Evolutionary conservation across 140 eudicot species (phyloP), one percentile per base, ranked within the genome.

Genomic region (Oenanthe javanica): DNA sequence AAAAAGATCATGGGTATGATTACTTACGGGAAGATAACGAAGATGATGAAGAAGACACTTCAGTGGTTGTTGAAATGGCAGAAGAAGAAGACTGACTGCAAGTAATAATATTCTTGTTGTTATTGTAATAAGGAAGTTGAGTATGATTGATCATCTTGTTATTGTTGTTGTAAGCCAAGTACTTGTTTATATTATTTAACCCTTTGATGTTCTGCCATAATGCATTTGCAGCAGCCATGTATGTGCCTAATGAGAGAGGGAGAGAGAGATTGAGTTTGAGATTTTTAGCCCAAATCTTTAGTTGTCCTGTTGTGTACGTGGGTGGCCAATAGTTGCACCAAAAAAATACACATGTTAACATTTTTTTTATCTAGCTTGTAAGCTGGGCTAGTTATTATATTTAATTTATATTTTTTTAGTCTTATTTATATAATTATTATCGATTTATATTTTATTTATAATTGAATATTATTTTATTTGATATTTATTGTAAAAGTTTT

Each of bases 171-270:
- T 8, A 61, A 61, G 36, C 14, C 36, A n/a, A 61, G 14, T 21
- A 61, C n/a, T 61, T 61, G 8, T 23, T 61, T 61, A 13, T 61
- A 9, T n/a, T 61, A 6, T 61, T 61, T 2, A 61, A 61, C 69
- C 36, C 69, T n/a, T 61, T 72, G 1, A 45, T 72, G 77, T 46
- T 72, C 77, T 72, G 77, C 49, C 77, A 72, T 21, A 72, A 40
- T 72, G 77, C 48, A 19, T 72, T 72, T 72, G 77, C 52, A 72
- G 77, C 77, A 43, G 77, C 77, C 77, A 72, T 72, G 27, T 38
- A 9, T 38, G 1, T 72, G 21, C 75, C 75, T 52, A 3, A 69
- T 18, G 5, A 2, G 45, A 38, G 21, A 14, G n/a, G 1, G 31
- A 31, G 31, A 31, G 31, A 31, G 31, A 31, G 31, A 15, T 31